Percentiles rank a stretch among this genome's conserved stretches.
phyloP scores from a whole-genome alignment of 2,329 filamentous ascomycete genomes.

The Monosporascus sp. region DNA sequence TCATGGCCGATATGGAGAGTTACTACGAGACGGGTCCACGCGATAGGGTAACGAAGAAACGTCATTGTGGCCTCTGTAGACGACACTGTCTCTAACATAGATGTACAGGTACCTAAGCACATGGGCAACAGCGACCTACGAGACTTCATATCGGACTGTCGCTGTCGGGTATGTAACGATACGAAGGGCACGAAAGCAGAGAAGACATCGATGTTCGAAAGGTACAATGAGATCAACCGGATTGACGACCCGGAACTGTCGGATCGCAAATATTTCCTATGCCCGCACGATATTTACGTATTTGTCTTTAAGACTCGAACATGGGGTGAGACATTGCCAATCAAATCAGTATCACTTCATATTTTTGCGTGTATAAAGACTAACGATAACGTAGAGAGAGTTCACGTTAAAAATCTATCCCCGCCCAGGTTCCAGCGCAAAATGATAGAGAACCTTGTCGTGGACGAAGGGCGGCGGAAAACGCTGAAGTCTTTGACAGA shows the following conservation, averaged over 20 bases:
- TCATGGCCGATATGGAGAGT: slow-evolving; percentile 12
- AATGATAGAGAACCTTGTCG: slow-evolving; percentile 26
- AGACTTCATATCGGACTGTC: slow-evolving; percentile 3
- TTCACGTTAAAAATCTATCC: slow-evolving; percentile 19
- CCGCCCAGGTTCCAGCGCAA: slow-evolving; percentile 21
- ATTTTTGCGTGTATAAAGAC: not conserved
- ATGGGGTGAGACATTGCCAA: slow-evolving; percentile 12
- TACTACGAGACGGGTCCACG: not conserved
- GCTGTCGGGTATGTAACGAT: slow-evolving; percentile 3
- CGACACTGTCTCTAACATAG: too few relatives aligned
- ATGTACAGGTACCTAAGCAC: too few relatives aligned
- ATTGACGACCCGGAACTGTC: not conserved
- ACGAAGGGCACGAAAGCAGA: not conserved
- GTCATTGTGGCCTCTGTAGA: too few relatives aligned
- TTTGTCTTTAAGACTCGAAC: slow-evolving; percentile 16
- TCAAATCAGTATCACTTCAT: not conserved
- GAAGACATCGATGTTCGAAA: slow-evolving; percentile 2
- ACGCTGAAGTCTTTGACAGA: slow-evolving; percentile 25
- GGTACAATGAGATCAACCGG: slow-evolving; percentile 5
- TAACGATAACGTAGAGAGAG: slow-evolving; percentile 7
- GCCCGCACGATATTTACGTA: slow-evolving; percentile 2
- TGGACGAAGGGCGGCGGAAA: slow-evolving; percentile 18
- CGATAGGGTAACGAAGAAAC: too few relatives aligned
- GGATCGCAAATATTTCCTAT: slow-evolving; percentile 14
- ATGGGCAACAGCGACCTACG: too few relatives aligned